phyloP scores from a whole-genome alignment of 371 early-diverging fungal genomes.

The Lichtheimia hyalospora region DNA sequence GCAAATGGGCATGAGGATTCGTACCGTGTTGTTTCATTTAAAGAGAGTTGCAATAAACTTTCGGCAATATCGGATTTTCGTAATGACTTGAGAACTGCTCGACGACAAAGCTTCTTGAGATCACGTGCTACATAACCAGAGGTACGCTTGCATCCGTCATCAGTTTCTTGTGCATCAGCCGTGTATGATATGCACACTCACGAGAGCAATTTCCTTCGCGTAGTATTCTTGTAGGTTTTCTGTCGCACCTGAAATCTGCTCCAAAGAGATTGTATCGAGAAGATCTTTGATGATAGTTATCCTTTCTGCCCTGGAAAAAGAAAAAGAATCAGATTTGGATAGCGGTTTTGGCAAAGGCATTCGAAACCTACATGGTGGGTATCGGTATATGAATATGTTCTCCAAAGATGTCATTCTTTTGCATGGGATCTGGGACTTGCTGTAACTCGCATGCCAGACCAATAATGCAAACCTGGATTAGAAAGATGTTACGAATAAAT shows the following conservation, averaged over 20 bases:
- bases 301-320: constrained; percentile 27
- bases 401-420: constrained; percentile 35
- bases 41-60: too few species aligned
- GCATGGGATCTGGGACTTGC: constrained; percentile 27
- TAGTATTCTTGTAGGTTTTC: constrained; percentile 15
- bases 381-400: constrained; percentile 42
- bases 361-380: constrained; percentile 31
- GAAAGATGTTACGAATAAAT: background rate
- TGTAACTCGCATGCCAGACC: constrained; percentile 31
- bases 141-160: constrained; percentile 33
- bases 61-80: constrained; percentile 6
- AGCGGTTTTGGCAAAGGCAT: too few species aligned
- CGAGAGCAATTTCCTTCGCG: constrained; percentile 30
- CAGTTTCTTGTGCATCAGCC: background rate
- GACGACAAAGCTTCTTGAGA: constrained; percentile 46
- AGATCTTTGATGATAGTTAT: constrained; percentile 15
- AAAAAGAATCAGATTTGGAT: too few species aligned
- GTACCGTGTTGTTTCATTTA: too few species aligned
- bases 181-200: constrained; percentile 4
- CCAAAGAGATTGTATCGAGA: constrained; percentile 11
- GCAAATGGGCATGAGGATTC: too few species aligned
- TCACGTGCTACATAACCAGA: constrained; percentile 67
- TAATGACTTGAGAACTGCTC: constrained; percentile 43
- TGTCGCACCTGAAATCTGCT: background rate
- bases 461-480: constrained; percentile 28